Conservation (phyloP, 768 basidiomycete genomes). For the Mycena latifolia region DNA sequence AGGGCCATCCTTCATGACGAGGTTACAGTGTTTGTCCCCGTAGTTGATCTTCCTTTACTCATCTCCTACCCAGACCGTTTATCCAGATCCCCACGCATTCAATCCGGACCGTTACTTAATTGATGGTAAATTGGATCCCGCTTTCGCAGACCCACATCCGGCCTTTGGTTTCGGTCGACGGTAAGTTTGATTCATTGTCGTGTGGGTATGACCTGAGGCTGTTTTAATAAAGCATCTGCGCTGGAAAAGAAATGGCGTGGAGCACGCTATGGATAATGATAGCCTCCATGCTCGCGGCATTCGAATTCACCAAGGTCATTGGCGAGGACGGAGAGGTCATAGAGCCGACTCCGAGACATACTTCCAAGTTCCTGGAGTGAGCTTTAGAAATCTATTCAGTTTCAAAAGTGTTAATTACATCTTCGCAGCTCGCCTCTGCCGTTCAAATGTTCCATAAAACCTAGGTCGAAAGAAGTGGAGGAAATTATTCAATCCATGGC, state of each 20-base stretch:
- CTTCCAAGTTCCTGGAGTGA: not conserved
- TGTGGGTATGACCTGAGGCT: not conserved
- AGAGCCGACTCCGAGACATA: not conserved
- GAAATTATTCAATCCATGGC: not conserved
- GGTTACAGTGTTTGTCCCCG: no score
- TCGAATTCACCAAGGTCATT: constrained; percentile 2
- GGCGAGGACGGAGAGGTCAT: not conserved
- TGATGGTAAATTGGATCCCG: not conserved
- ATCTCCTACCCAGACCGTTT: no score
- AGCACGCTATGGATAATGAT: constrained; percentile 6
- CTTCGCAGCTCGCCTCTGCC: not conserved
- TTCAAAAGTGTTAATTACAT: not conserved
- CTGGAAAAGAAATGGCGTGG: constrained; percentile 1
- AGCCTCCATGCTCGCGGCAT: not conserved
- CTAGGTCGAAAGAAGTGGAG: not conserved
- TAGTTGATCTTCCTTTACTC: no score
- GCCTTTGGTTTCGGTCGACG: no score
- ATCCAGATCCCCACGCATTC: no score
- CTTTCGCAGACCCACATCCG: no score
- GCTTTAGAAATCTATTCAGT: not conserved
- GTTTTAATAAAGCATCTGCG: not conserved
- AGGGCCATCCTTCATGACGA: no score
- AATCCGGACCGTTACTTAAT: no score
- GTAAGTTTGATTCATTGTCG: no score
- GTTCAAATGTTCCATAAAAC: not conserved